Evolutionary conservation across 768 basidiomycete species (phyloP), one percentile per base, ranked within the genome.

Genomic region (Leucogyrophana mollusca): DNA sequence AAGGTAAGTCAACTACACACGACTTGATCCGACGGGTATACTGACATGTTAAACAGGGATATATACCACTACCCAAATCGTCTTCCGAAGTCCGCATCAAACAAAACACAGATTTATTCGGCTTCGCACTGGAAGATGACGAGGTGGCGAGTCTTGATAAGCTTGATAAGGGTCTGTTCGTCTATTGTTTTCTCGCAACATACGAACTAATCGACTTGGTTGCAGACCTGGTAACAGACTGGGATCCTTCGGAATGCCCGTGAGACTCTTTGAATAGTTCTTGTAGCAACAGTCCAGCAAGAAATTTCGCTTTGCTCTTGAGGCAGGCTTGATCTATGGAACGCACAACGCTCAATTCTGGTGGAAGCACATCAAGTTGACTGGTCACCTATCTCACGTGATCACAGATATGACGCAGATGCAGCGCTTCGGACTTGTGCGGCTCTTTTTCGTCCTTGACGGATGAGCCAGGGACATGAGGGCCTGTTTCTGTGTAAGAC

Each of bases 51-150:
- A 30, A 14, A 21, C 36, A 53, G 59, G 45, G 41, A 21, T 87
- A 72, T 54, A 68, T 85, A 23, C 80, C 83, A 2, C 66, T 89
- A 0, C 85, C 86, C 4, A 88, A 88, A 61, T 82, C 83, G 4
- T 69, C 72, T 11, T 77, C 71, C 0, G 69, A 73, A 20, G 45
- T 64, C 2, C 71, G 85, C 18, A 84, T 90, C 52, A 55, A 68
- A 22, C 66, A 73, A 2, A 90, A 90, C 59, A 66, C 73, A 2
- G 63, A 83, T 21, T 66, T 90, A 3, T 90, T 76, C 53, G 78
- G 84, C 55, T 88, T 87, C 50, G 72, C 74, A 45, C 68, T 88
- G 3, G 60, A 66, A 8, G 53, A 65, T 13, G 68, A 72, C 4
- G 83, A 84, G 39, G 69, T 88, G 46, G 52, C 46, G 1, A 53